Evolutionary conservation across 163 green algal genomes (phyloP).

Genomic region (Prototheca cutis): DNA sequence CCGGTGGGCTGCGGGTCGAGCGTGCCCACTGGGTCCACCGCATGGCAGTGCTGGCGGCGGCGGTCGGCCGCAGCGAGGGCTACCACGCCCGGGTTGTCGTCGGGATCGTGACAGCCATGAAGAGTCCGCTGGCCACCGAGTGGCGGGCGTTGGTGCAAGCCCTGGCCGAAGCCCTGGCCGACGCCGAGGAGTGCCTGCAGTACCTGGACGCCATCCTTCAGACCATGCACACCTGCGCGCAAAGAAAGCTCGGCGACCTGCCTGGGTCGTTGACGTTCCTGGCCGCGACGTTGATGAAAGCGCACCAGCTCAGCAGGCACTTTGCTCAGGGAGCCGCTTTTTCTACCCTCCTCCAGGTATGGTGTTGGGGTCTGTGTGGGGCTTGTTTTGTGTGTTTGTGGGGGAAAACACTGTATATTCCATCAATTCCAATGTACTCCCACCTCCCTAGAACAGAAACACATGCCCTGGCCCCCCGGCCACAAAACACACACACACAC

Average conservation of each 20-base stretch:
- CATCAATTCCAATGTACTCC: no score
- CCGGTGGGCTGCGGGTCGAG: no score
- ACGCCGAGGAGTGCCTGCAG: not conserved
- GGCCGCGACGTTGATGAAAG: slow-evolving; percentile 71
- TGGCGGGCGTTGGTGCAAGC: not conserved
- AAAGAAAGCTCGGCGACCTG: not conserved
- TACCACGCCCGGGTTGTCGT: not conserved
- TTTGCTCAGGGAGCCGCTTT: slow-evolving; percentile 73
- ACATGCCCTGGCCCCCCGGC: no score
- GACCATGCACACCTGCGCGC: not conserved
- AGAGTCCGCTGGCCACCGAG: not conserved
- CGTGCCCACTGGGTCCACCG: no score
- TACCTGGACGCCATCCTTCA: not conserved
- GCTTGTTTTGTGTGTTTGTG: no score
- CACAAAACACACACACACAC: no score
- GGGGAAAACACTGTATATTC: no score
- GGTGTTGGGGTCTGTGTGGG: no score
- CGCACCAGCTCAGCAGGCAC: slow-evolving; percentile 82
- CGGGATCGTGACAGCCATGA: not conserved
- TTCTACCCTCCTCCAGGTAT: slow-evolving; percentile 60
- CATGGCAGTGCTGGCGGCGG: not conserved
- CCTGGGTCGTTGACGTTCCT: slow-evolving; percentile 42
- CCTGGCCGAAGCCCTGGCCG: not conserved
- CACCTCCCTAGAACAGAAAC: no score
- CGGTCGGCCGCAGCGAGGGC: not conserved